phyloP scores from a whole-genome alignment of 2,329 filamentous ascomycete genomes.

The Pezicula neosporulosa region DNA sequence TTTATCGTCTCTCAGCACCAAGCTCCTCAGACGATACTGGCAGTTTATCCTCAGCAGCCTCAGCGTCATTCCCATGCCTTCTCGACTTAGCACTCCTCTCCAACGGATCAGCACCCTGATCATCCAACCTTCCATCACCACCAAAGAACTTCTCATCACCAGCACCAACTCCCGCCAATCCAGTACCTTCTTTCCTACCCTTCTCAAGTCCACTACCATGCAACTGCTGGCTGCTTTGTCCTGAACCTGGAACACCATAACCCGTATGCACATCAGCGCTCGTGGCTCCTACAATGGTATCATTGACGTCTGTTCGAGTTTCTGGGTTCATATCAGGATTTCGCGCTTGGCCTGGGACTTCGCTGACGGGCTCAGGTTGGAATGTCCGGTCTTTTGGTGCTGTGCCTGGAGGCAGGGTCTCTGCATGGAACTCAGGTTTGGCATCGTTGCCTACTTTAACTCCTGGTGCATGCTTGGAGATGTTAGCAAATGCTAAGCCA shows the following conservation, averaged over 20 bases:
- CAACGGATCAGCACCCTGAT: neutral
- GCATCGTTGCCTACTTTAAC: conserved; percentile 56
- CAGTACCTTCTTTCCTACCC: conserved; percentile 34
- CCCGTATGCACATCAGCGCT: conserved; percentile 40
- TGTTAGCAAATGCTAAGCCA: conserved; percentile 20
- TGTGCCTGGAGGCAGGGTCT: conserved; percentile 59
- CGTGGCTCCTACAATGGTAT: conserved; percentile 41
- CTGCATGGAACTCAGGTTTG: conserved; percentile 58
- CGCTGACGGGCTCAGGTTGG: conserved; percentile 33
- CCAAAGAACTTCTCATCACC: conserved; percentile 1
- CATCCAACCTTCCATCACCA: neutral
- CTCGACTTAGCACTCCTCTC: neutral
- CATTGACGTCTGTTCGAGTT: conserved; percentile 28
- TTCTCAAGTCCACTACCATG: conserved; percentile 27
- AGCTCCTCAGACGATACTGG: too few relatives aligned
- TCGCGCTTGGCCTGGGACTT: conserved; percentile 33
- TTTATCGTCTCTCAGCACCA: too few relatives aligned
- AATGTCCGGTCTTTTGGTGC: conserved; percentile 47
- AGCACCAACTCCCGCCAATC: conserved; percentile 31
- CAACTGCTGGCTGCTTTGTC: conserved; percentile 38
- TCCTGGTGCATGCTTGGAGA: conserved; percentile 59
- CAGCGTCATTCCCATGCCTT: neutral
- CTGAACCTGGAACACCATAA: conserved; percentile 39
- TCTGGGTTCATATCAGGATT: conserved; percentile 23
- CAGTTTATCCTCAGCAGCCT: neutral